Evolutionary conservation across 106 monocot species (phyloP).

Genomic region (Acanthochlamys bracteata): DNA sequence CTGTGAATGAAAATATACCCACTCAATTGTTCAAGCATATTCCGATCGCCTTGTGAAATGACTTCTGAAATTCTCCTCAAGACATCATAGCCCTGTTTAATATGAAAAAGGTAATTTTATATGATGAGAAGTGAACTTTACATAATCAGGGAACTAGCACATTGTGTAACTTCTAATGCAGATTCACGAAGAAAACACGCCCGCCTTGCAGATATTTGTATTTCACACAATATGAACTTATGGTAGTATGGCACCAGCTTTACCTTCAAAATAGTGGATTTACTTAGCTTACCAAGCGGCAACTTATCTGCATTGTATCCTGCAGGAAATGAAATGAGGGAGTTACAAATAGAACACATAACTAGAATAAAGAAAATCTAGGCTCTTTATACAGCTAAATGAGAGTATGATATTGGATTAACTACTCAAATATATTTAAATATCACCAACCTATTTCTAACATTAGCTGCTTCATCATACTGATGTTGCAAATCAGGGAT

Average conservation of each 20-base stretch:
- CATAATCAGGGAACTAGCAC: too few species aligned
- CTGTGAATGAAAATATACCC: conserved; percentile 39
- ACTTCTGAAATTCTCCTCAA: conserved; percentile 72
- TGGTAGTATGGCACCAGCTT: not conserved
- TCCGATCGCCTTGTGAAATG: conserved; percentile 41
- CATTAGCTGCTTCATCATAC: conserved; percentile 99
- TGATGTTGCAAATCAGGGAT: conserved; percentile 76
- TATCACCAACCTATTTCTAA: conserved; percentile 68
- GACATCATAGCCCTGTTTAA: conserved; percentile 77
- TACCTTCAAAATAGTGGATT: conserved; percentile 92
- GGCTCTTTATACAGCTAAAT: too few species aligned
- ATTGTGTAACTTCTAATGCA: too few species aligned
- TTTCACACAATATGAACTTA: too few species aligned
- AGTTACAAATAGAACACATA: too few species aligned
- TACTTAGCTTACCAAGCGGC: conserved; percentile 94
- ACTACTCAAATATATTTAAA: not conserved
- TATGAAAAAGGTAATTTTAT: too few species aligned
- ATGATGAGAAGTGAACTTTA: not conserved
- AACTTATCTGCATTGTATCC: conserved; percentile 95
- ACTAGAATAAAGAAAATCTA: too few species aligned
- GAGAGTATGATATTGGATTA: too few species aligned
- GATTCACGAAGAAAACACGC: too few species aligned
- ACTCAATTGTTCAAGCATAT: conserved; percentile 73
- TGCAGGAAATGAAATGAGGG: conserved; percentile 13
- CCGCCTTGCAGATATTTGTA: too few species aligned